A percentile compares a stretch with the other conserved stretches of the same genome.
Conservation (phyloP, 768 basidiomycete species). For the Tricholoma bakamatsutake region DNA sequence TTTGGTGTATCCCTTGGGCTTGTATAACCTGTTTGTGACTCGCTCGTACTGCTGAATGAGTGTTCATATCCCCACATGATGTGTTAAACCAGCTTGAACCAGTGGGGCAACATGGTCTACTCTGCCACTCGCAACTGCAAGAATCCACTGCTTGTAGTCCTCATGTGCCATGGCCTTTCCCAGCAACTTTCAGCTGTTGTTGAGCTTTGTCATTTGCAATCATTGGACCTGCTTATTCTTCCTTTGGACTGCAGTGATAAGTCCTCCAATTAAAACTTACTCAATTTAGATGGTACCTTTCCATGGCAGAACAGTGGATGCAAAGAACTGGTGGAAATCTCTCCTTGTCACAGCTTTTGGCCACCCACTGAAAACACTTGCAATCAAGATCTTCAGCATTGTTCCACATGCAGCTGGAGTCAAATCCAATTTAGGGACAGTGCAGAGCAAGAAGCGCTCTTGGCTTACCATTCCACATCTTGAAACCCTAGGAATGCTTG, state of each 20-base stretch:
- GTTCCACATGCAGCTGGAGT: no score
- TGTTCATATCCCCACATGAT: constrained; percentile 4
- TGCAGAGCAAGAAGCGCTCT: no score
- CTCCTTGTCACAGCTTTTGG: no score
- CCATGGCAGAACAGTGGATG: no score
- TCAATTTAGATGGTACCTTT: no score
- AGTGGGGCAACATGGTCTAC: constrained; percentile 10
- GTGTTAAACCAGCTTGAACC: constrained; percentile 5
- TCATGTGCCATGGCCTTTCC: not conserved
- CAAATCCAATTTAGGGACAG: no score
- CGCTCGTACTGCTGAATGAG: no score
- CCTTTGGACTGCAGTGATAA: not conserved
- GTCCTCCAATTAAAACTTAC: constrained; percentile 6
- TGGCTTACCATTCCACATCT: no score
- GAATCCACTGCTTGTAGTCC: constrained; percentile 12
- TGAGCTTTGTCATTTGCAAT: constrained; percentile 6
- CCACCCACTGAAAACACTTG: no score
- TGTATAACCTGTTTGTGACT: constrained; percentile 11
- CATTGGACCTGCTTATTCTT: constrained; percentile 1
- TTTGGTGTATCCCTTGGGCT: constrained; percentile 12
- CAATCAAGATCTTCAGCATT: no score
- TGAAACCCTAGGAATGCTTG: no score
- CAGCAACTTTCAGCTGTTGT: constrained; percentile 2
- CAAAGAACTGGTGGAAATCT: no score
- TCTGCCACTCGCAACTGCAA: constrained; percentile 10